Evolutionary conservation across 1,139 yeast genomes (phyloP).

Genomic region (Geotrichum australiense): DNA sequence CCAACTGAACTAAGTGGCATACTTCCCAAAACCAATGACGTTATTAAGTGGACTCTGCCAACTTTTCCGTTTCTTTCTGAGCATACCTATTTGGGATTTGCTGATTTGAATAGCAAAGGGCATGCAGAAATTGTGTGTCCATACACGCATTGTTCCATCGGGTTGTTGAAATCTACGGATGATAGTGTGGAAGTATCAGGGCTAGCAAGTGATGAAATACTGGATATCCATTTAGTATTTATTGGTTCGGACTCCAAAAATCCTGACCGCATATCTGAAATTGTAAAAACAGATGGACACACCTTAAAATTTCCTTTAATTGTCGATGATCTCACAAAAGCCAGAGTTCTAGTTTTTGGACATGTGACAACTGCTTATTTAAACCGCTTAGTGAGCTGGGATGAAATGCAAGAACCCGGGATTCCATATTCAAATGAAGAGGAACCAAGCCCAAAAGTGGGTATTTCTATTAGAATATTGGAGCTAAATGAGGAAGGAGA

Average conservation of each 20-base stretch:
- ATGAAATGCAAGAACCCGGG: conserved; percentile 29
- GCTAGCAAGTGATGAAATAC: conserved; percentile 15
- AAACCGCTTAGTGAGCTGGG: conserved; percentile 30
- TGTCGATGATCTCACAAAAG: neutral
- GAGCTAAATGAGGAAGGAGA: conserved; percentile 27
- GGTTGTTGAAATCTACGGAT: conserved; percentile 15
- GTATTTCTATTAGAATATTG: conserved; percentile 20
- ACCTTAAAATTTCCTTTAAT: conserved; percentile 3
- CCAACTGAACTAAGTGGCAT: conserved; percentile 10
- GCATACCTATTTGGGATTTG: conserved; percentile 4
- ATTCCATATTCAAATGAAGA: conserved; percentile 3
- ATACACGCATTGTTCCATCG: conserved; percentile 21
- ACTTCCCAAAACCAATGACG: conserved; percentile 6
- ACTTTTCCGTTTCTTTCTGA: conserved; percentile 14
- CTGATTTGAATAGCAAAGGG: conserved; percentile 3
- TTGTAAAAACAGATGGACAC: neutral
- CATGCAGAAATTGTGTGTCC: conserved; percentile 21
- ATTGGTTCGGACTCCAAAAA: conserved; percentile 1
- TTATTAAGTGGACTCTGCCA: conserved; percentile 4
- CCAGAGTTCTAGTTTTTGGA: conserved; percentile 22
- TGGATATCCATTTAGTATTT: conserved; percentile 13
- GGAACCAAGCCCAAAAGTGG: conserved; percentile 8
- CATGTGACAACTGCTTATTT: conserved; percentile 21
- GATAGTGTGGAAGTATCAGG: conserved; percentile 6
- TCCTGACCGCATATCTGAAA: conserved; percentile 7